Percentiles rank a stretch among this genome's conserved stretches.
Evolutionary conservation across 2,329 filamentous ascomycete genomes (phyloP).

Genomic region (Aspergillus chevalieri): DNA sequence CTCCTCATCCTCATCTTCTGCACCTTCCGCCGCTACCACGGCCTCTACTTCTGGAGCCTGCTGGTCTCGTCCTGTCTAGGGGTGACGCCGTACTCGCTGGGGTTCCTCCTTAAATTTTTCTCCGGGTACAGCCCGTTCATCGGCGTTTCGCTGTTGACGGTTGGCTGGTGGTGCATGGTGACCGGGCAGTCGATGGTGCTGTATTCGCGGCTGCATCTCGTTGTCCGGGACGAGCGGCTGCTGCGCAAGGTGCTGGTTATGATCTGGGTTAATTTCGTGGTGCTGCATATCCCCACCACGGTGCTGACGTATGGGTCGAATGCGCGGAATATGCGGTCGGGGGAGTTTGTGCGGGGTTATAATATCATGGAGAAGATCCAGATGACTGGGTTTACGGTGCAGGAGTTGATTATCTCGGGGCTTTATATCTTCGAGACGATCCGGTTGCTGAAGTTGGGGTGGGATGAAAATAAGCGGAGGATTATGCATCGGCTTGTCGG

Average conservation of each 20-base stretch:
- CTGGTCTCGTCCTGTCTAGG: constrained; percentile 30
- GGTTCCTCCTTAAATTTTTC: constrained; percentile 40
- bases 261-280: constrained; percentile 51
- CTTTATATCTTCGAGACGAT: constrained; percentile 52
- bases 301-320: constrained; percentile 48
- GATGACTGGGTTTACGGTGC: constrained; percentile 40
- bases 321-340: constrained; percentile 11
- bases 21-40: constrained; percentile 34
- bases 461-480: constrained; percentile 22
- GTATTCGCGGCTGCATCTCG: constrained; percentile 57
- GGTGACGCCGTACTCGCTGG: constrained; percentile 34
- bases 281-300: constrained; percentile 50
- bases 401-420: constrained; percentile 42
- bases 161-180: constrained; percentile 57
- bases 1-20: constrained; percentile 34
- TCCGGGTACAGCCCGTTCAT: constrained; percentile 21
- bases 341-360: constrained; percentile 35
- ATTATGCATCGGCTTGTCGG: constrained; percentile 42
- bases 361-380: constrained; percentile 43
- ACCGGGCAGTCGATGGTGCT: constrained; percentile 58
- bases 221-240: constrained; percentile 46
- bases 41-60: constrained; percentile 41
- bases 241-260: constrained; percentile 50
- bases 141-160: constrained; percentile 38
- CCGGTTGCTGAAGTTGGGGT: constrained; percentile 36